These are phyloP conservation scores for Solanum boliviense DNA, from an alignment of 257 asterid species.

Conservation along the genomic window DNA sequence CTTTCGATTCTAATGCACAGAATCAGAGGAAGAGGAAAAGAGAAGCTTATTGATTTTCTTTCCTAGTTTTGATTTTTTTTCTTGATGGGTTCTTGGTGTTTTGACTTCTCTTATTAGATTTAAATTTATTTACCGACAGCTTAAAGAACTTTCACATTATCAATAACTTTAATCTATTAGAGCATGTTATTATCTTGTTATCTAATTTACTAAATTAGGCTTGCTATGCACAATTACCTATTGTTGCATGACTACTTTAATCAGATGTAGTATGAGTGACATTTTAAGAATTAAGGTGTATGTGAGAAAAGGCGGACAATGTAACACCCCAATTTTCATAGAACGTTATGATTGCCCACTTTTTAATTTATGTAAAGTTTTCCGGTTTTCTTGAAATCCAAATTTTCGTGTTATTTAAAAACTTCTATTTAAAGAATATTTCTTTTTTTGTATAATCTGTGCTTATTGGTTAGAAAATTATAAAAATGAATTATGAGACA, in stretches of 20 bases:
- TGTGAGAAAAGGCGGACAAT: neutral
- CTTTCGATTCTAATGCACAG: neutral
- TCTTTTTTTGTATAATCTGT: neutral
- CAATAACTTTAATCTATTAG: neutral
- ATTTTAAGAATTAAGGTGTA: neutral
- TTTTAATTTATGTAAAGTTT: neutral
- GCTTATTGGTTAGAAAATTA: neutral
- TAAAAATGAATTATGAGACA: neutral
- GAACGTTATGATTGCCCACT: neutral
- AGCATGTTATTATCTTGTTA: neutral
- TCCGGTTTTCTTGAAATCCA: neutral
- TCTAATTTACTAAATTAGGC: neutral
- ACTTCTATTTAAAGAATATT: neutral
- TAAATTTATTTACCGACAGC: neutral
- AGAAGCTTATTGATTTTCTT: neutral
- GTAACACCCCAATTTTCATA: neutral
- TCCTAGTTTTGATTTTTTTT: neutral
- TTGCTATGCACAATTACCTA: neutral
- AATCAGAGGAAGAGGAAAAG: neutral
- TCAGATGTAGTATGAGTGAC: neutral
- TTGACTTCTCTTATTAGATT: neutral
- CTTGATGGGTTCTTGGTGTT: neutral
- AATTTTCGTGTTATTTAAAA: neutral
- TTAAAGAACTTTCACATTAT: neutral
- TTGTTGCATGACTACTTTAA: neutral